Conservation (phyloP, 352 stramenopile species). For the Pythium aquatile region DNA sequence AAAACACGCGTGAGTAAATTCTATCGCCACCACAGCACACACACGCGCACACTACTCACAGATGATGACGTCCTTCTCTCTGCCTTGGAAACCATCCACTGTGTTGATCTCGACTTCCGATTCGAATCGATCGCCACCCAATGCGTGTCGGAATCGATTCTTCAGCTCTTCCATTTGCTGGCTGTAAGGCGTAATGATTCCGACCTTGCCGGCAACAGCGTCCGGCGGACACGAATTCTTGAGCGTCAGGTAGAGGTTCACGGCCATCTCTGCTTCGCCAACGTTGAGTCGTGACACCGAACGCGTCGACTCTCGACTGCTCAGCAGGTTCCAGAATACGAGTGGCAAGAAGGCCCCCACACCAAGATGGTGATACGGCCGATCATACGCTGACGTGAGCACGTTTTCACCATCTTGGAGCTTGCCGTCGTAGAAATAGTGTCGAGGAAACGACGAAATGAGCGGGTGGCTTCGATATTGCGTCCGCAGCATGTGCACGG, state of each 20-base stretch:
- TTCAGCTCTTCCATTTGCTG: slow-evolving; percentile 87
- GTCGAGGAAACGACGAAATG: slow-evolving; percentile 81
- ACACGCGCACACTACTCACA: slow-evolving; percentile 37
- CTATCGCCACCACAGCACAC: not conserved
- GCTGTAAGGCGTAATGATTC: slow-evolving; percentile 89
- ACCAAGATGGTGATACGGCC: slow-evolving; percentile 77
- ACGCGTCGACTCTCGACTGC: slow-evolving; percentile 70
- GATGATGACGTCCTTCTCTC: slow-evolving; percentile 92
- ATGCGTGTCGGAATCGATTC: slow-evolving; percentile 47
- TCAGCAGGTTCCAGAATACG: slow-evolving; percentile 86
- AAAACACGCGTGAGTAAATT: not conserved
- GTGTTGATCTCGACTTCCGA: slow-evolving; percentile 91
- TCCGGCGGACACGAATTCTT: slow-evolving; percentile 82
- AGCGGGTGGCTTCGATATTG: slow-evolving; percentile 85
- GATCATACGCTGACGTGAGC: slow-evolving; percentile 51
- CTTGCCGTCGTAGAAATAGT: slow-evolving; percentile 86
- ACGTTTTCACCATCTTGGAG: slow-evolving; percentile 86
- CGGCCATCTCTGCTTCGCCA: slow-evolving; percentile 77
- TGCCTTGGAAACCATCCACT: slow-evolving; percentile 91
- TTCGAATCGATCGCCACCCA: slow-evolving; percentile 60
- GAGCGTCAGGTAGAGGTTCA: slow-evolving; percentile 87
- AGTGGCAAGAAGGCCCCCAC: slow-evolving; percentile 66
- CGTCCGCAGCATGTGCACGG: slow-evolving; percentile 88
- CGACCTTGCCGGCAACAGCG: slow-evolving; percentile 75
- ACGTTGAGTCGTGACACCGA: slow-evolving; percentile 82